phyloP scores from a whole-genome alignment of 129 eudicot species.

The Flaveria bidentis region DNA sequence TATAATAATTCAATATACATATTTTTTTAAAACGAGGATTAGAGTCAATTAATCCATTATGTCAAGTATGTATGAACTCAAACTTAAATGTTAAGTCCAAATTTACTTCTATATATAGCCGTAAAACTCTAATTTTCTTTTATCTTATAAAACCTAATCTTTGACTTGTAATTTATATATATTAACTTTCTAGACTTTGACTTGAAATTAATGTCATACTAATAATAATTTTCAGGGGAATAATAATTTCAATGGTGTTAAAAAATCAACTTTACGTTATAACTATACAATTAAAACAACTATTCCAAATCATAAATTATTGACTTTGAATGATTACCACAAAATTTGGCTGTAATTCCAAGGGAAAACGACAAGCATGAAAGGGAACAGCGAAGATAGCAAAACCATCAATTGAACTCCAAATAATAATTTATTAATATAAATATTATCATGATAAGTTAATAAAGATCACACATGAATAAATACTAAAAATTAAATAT shows the following conservation, averaged over 20 bases:
- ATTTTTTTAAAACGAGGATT: too few species aligned
- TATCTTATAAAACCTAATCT: background rate
- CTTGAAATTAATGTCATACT: background rate
- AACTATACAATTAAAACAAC: background rate
- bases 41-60: too few species aligned
- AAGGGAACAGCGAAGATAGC: constrained; percentile 17
- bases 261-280: background rate
- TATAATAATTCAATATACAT: too few species aligned
- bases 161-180: background rate
- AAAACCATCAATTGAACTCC: constrained; percentile 14
- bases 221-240: background rate
- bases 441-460: background rate
- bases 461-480: constrained; percentile 8
- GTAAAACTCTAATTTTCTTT: background rate
- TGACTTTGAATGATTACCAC: constrained; percentile 25
- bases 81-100: too few species aligned
- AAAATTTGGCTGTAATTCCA: constrained; percentile 21
- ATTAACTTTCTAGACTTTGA: background rate
- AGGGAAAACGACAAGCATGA: constrained; percentile 36
- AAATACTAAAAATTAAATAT: background rate
- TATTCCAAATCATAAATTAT: background rate
- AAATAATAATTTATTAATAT: constrained; percentile 12
- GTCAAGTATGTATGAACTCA: too few species aligned
- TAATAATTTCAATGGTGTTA: background rate
- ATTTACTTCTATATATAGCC: background rate